phyloP scores from a whole-genome alignment of 805 yeast genomes.

The Metschnikowia kunwiensis region DNA sequence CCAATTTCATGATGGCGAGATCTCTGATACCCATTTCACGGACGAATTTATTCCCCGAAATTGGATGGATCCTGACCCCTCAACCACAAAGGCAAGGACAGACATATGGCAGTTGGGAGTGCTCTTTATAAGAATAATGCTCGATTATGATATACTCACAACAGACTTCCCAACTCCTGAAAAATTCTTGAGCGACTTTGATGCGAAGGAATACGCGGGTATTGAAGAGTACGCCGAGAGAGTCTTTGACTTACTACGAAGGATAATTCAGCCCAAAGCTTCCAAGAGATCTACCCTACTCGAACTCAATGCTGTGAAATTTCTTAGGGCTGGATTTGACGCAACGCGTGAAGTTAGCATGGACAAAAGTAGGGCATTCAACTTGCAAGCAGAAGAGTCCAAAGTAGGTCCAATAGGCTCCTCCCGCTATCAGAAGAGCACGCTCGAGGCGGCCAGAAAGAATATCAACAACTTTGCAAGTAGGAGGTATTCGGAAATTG shows the following conservation, averaged over 20 bases:
- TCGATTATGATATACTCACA: slow-evolving; percentile 52
- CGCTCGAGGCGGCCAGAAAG: slow-evolving; percentile 15
- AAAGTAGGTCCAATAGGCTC: slow-evolving; percentile 13
- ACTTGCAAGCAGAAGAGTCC: not conserved
- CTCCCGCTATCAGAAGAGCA: slow-evolving; percentile 12
- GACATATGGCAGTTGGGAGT: slow-evolving; percentile 95
- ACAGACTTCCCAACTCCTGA: slow-evolving; percentile 57
- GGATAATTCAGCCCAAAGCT: slow-evolving; percentile 61
- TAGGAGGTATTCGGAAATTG: slow-evolving; percentile 1
- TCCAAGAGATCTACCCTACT: slow-evolving; percentile 78
- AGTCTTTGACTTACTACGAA: slow-evolving; percentile 61
- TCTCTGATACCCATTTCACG: slow-evolving; percentile 5
- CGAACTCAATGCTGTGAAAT: slow-evolving; percentile 80
- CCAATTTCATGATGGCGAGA: slow-evolving; percentile 8
- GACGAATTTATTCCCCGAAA: slow-evolving; percentile 23
- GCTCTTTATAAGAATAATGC: slow-evolving; percentile 47
- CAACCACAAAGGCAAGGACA: slow-evolving; percentile 56
- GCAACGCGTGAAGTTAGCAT: slow-evolving; percentile 1
- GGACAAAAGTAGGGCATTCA: not conserved
- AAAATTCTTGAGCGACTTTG: slow-evolving; percentile 28
- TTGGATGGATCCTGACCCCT: slow-evolving; percentile 84
- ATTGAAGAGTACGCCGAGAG: slow-evolving; percentile 67
- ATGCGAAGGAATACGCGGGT: slow-evolving; percentile 39
- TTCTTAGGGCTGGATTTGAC: slow-evolving; percentile 62
- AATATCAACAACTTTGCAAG: slow-evolving; percentile 1